These are phyloP conservation scores for Podila horticola DNA, from an alignment of 192 early-diverging fungal species.

Conservation along the genomic window DNA sequence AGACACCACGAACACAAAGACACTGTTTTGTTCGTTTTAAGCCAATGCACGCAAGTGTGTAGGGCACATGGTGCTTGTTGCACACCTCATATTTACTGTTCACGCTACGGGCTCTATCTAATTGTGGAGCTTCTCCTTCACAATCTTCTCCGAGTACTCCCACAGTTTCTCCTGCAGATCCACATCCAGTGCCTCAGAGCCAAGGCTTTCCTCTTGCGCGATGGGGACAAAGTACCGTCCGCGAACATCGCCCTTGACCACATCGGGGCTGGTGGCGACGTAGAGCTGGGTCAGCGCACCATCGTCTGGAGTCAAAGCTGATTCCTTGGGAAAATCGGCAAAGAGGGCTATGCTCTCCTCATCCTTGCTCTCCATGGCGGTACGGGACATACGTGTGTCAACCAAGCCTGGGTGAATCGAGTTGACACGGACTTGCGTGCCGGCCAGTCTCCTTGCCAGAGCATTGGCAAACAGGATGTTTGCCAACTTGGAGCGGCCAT, in stretches of 20 bases:
- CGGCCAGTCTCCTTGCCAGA: slow-evolving; percentile 41
- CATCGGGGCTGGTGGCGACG: slow-evolving; percentile 57
- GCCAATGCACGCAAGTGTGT: too few species aligned
- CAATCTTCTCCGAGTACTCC: slow-evolving; percentile 20
- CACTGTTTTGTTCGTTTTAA: too few species aligned
- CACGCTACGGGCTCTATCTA: too few species aligned
- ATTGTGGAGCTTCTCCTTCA: background rate
- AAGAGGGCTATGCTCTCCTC: background rate
- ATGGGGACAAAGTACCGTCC: slow-evolving; percentile 14
- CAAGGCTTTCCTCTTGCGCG: background rate
- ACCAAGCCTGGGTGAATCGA: slow-evolving; percentile 54
- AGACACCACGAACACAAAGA: too few species aligned
- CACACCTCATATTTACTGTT: too few species aligned
- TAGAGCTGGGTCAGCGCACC: slow-evolving; percentile 57
- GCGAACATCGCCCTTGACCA: slow-evolving; percentile 43
- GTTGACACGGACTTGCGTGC: slow-evolving; percentile 29
- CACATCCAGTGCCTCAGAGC: background rate
- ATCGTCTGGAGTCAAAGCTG: slow-evolving; percentile 6
- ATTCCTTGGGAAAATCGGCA: background rate
- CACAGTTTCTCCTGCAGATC: slow-evolving; percentile 5
- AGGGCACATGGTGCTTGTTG: too few species aligned
- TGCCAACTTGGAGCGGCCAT: slow-evolving; percentile 60
- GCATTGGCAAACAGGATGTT: slow-evolving; percentile 55
- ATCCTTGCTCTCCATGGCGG: slow-evolving; percentile 6
- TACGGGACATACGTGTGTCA: slow-evolving; percentile 1